These are phyloP conservation scores for Cyberlindnera bimundalis DNA, from an alignment of 805 yeast species.

Conservation along the genomic window DNA sequence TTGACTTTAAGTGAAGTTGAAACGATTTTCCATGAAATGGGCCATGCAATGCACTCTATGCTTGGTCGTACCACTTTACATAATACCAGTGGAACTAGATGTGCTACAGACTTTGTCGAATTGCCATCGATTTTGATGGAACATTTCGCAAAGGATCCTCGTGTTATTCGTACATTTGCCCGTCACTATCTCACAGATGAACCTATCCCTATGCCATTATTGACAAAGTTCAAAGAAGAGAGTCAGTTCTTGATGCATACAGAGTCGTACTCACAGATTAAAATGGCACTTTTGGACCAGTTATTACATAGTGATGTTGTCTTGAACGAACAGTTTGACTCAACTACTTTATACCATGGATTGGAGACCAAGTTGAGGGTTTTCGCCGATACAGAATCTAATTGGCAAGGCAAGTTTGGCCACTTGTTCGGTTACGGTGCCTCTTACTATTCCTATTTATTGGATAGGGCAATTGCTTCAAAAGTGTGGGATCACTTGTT, in stretches of 20 bases:
- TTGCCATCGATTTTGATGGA: slow-evolving; percentile 97
- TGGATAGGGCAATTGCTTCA: slow-evolving; percentile 91
- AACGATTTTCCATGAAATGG: slow-evolving; percentile 97
- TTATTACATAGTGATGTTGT: slow-evolving; percentile 52
- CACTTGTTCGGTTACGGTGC: slow-evolving; percentile 93
- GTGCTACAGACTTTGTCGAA: slow-evolving; percentile 95
- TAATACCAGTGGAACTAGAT: slow-evolving; percentile 91
- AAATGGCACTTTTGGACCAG: slow-evolving; percentile 89
- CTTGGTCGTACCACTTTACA: slow-evolving; percentile 86
- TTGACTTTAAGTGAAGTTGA: slow-evolving; percentile 78
- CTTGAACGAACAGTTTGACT: slow-evolving; percentile 43
- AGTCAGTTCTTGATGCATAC: slow-evolving; percentile 55
- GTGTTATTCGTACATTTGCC: slow-evolving; percentile 73
- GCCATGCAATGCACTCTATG: slow-evolving; percentile 98
- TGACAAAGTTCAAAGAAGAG: slow-evolving; percentile 50
- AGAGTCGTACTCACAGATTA: slow-evolving; percentile 82
- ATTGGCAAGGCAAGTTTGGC: slow-evolving; percentile 94
- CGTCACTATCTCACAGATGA: slow-evolving; percentile 62
- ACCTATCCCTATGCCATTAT: slow-evolving; percentile 47
- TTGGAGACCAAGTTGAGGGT: slow-evolving; percentile 58
- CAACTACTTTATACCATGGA: slow-evolving; percentile 60
- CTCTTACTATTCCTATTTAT: slow-evolving; percentile 84
- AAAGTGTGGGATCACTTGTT: slow-evolving; percentile 79
- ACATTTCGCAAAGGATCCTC: slow-evolving; percentile 76
- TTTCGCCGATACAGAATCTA: slow-evolving; percentile 65